A percentile compares a stretch with the other conserved stretches of the same genome.
Conservation (phyloP, 768 basidiomycete species). For the Tricholoma flavovirens region DNA sequence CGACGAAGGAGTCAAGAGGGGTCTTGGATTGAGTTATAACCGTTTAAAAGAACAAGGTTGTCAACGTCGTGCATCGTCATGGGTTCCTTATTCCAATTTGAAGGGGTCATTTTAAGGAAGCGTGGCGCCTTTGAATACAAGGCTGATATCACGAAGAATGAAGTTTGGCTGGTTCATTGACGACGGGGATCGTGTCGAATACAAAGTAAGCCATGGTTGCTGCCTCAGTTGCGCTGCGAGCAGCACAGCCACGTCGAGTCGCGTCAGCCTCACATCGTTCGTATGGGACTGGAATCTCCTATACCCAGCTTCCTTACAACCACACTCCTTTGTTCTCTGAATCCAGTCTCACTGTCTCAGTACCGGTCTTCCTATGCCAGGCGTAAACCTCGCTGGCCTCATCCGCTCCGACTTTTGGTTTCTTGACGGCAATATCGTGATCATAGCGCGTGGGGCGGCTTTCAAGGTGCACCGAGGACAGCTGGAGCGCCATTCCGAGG, state of each 20-base stretch:
- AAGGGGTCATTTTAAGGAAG: neutral
- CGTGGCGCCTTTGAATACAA: neutral
- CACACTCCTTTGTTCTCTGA: neutral
- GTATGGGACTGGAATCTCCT: neutral
- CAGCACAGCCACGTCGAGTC: no score
- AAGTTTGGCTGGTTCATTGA: neutral
- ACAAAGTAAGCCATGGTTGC: no score
- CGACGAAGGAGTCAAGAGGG: neutral
- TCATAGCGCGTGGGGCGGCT: conserved; percentile 49
- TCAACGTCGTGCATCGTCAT: neutral
- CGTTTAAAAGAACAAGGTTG: neutral
- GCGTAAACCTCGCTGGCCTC: conserved; percentile 17
- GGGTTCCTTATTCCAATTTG: neutral
- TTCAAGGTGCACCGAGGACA: conserved; percentile 77
- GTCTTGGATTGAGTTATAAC: neutral
- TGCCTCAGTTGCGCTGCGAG: no score
- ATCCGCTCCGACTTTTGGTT: conserved; percentile 67
- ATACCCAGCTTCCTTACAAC: neutral
- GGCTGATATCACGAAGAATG: neutral
- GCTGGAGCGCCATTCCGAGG: conserved; percentile 67
- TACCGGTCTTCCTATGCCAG: neutral
- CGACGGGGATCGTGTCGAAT: neutral
- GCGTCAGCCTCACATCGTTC: no score
- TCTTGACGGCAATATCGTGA: conserved; percentile 61
- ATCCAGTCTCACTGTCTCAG: neutral